These are phyloP conservation scores for Microcyclospora pomicola DNA, from an alignment of 2,329 filamentous ascomycete species.

Conservation along the genomic window DNA sequence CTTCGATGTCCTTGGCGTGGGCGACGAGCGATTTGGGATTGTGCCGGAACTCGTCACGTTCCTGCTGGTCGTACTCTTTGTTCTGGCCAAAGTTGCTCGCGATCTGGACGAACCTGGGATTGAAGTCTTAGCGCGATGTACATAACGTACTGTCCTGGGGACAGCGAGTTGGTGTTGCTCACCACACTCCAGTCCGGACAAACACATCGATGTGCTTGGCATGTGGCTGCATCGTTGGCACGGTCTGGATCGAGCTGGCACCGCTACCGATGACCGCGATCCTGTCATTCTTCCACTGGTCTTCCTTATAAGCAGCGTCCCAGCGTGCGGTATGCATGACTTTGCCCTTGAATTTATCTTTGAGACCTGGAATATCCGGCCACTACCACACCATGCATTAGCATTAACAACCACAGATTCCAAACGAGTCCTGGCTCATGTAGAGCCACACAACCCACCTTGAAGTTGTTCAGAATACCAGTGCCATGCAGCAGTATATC, in stretches of 20 bases:
- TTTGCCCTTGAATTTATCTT: slow-evolving; percentile 32
- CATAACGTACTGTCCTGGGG: neutral
- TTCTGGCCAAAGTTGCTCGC: slow-evolving; percentile 33
- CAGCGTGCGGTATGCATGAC: slow-evolving; percentile 32
- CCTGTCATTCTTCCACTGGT: slow-evolving; percentile 29
- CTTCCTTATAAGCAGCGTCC: slow-evolving; percentile 31
- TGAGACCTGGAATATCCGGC: slow-evolving; percentile 27
- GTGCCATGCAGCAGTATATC: slow-evolving; percentile 32
- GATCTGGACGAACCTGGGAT: slow-evolving; percentile 27
- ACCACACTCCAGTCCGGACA: slow-evolving; percentile 31
- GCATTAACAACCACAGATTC: too few relatives aligned
- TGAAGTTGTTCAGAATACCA: slow-evolving; percentile 24
- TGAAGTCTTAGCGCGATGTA: neutral
- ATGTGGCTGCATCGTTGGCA: slow-evolving; percentile 34
- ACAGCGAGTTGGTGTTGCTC: neutral
- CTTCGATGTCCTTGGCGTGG: slow-evolving; percentile 34
- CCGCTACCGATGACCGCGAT: slow-evolving; percentile 35
- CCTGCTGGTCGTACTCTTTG: slow-evolving; percentile 30
- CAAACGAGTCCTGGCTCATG: too few relatives aligned
- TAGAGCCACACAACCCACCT: slow-evolving; percentile 1
- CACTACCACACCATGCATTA: slow-evolving; percentile 5
- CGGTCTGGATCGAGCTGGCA: slow-evolving; percentile 32
- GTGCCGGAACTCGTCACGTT: slow-evolving; percentile 29
- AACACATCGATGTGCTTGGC: slow-evolving; percentile 34
- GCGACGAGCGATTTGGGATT: slow-evolving; percentile 29